phyloP scores from a whole-genome alignment of 805 yeast species.

The Cyberlindnera amylophila region DNA sequence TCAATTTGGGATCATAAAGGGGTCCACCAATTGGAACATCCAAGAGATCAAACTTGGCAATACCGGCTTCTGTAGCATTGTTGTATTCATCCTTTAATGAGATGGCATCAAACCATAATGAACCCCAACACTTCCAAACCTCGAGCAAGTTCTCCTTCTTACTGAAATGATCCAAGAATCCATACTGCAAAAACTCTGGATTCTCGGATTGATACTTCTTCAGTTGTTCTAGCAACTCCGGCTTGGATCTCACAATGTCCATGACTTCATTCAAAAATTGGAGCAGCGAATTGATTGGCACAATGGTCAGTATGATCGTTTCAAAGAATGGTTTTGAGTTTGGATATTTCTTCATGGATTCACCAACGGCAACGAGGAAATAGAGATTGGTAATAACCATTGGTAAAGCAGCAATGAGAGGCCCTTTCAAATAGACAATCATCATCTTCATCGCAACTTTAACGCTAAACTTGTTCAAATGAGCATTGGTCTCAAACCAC shows the following conservation, averaged over 20 bases:
- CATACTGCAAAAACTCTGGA: constrained; percentile 21
- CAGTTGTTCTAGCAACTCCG: constrained; percentile 6
- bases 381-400: constrained; percentile 78
- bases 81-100: constrained; percentile 49
- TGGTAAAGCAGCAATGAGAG: constrained; percentile 60
- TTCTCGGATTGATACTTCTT: constrained; percentile 10
- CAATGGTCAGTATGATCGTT: constrained; percentile 48
- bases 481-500: constrained; percentile 59
- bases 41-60: constrained; percentile 48
- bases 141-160: constrained; percentile 65
- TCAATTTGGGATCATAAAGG: constrained; percentile 37
- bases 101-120: constrained; percentile 70
- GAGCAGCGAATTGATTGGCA: constrained; percentile 69
- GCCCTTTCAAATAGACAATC: constrained; percentile 64
- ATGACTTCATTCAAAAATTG: constrained; percentile 60
- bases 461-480: constrained; percentile 48
- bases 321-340: constrained; percentile 43
- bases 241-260: constrained; percentile 26
- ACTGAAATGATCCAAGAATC: constrained; percentile 44
- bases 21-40: constrained; percentile 68
- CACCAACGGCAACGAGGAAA: constrained; percentile 61
- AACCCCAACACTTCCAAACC: constrained; percentile 84
- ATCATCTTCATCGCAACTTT: constrained; percentile 68
- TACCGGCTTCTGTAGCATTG: constrained; percentile 50
- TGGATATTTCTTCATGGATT: constrained; percentile 46